Base-by-base conservation (phyloP, 2,329 filamentous ascomycete species). In the Cladosporium sp. region DNA sequence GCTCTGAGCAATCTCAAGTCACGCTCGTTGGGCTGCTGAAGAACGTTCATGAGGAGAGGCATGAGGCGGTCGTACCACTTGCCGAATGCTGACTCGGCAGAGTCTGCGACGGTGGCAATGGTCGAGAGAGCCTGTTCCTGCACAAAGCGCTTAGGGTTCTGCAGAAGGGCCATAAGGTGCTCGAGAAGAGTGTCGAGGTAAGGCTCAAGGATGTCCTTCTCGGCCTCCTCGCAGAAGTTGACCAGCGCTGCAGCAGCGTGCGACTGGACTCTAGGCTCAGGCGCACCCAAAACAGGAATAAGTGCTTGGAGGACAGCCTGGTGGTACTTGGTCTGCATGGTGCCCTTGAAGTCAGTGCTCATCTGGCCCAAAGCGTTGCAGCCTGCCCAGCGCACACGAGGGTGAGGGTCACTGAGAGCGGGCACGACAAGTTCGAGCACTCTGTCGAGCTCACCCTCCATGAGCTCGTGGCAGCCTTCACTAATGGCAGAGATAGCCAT, bases 401-500 rank as follows among this genome's bases (percentile, higher is more conserved):
- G 92, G 76, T 99, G 95, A 47, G 91, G 86, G 76, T 99, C 94
- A 73, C 90, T 89, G 41, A 99, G 85, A 41, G 94, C 91, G 18
- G 95, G 95, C 59, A 97, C 88, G n/a, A 99, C 94, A 65, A 99
- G 85, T 70, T 96, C 92, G 58, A 99, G 85, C 26, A 99, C 94
- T 76, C 97, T 93, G 78, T 93, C 92, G 4, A 99, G 85, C 78
- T 99, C 95, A 51, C 91, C 91, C 71, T 97, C 86, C 95, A 99
- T 99, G 68, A 97, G 84, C 30, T 98, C 94, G 67, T 93, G 90
- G 76, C 95, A 99, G 44, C 95, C 95, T 79, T 99, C 95, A 0
- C 95, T 98, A 70, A 99, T 99, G 71, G 95, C 95, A 2, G 94
- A 98, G 68, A 99, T 97, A 28, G 95, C 95, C 95, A 99, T 99